Conservation (phyloP, 208 protist species). For the Leishmania major region DNA sequence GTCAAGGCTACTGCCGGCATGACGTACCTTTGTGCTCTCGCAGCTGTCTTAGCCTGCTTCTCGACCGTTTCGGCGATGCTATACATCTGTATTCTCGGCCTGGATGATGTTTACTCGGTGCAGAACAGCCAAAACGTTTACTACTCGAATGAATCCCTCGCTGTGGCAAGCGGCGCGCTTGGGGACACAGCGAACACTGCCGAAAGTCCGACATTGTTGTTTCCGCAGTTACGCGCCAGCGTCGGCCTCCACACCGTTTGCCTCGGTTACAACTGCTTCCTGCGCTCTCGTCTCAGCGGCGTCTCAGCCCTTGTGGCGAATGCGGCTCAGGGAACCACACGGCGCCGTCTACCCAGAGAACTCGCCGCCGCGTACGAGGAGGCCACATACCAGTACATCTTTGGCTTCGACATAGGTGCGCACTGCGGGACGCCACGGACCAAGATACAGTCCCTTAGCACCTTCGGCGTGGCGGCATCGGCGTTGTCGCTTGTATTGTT, state of each 20-base stretch:
- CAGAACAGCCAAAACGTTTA: slow-evolving; percentile 25
- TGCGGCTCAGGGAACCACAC: not conserved
- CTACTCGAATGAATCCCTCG: not conserved
- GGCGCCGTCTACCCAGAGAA: not conserved
- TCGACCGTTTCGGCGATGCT: slow-evolving; percentile 12
- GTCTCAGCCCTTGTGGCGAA: slow-evolving; percentile 19
- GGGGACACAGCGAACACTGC: not conserved
- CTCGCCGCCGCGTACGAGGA: slow-evolving; percentile 8
- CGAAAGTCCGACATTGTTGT: slow-evolving; percentile 11
- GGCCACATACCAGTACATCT: slow-evolving; percentile 35
- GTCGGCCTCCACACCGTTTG: slow-evolving; percentile 44
- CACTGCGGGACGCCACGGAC: slow-evolving; percentile 28
- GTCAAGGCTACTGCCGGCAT: slow-evolving; percentile 13
- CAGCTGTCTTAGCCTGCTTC: slow-evolving; percentile 1
- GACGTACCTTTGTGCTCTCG: slow-evolving; percentile 3
- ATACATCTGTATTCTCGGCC: slow-evolving; percentile 5
- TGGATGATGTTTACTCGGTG: slow-evolving; percentile 14
- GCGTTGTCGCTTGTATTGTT: slow-evolving; percentile 34
- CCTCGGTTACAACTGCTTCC: slow-evolving; percentile 30
- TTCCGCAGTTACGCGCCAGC: slow-evolving; percentile 45
- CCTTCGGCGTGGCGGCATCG: slow-evolving; percentile 25
- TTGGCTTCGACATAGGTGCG: slow-evolving; percentile 50
- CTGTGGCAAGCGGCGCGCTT: not conserved
- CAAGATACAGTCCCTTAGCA: slow-evolving; percentile 10
- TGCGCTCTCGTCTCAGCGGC: slow-evolving; percentile 18